Conservation (phyloP, 805 yeast species). For the Torulaspora delbrueckii region DNA sequence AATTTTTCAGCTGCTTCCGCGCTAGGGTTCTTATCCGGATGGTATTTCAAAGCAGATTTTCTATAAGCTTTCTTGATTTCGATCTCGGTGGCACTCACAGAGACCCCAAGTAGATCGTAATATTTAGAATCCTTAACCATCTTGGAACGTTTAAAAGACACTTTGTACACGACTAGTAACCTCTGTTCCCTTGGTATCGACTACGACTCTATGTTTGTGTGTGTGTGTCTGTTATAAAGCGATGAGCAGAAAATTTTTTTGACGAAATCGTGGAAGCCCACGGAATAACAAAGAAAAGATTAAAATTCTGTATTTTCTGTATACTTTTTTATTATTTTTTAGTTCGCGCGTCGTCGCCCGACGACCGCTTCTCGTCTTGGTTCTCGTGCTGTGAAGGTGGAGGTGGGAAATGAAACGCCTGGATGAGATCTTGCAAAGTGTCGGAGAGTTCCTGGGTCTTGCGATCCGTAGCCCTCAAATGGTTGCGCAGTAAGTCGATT, state of each 20-base stretch:
- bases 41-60: slow-evolving; percentile 72
- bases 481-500: slow-evolving; percentile 12
- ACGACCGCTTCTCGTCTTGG: too few relatives aligned
- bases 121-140: slow-evolving; percentile 81
- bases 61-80: slow-evolving; percentile 81
- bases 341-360: too few relatives aligned
- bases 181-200: neutral
- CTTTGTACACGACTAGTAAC: slow-evolving; percentile 3
- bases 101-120: slow-evolving; percentile 69
- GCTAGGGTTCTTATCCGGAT: slow-evolving; percentile 72
- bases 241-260: neutral
- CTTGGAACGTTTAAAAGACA: slow-evolving; percentile 22
- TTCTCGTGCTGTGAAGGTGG: neutral
- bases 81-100: slow-evolving; percentile 60
- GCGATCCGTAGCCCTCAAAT: slow-evolving; percentile 10
- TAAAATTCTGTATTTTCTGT: neutral
- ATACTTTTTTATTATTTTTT: too few relatives aligned
- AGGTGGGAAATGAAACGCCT: slow-evolving; percentile 1
- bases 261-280: neutral
- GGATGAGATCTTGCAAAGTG: slow-evolving; percentile 4
- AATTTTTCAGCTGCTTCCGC: slow-evolving; percentile 94
- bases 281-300: neutral
- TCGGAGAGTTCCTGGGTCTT: slow-evolving; percentile 8
- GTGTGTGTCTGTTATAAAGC: too few relatives aligned
- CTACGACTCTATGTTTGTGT: neutral